Evolutionary conservation across 2,329 filamentous ascomycete genomes (phyloP), one percentile per base, ranked within the genome.

Genomic region (Macroventuria anomochaeta): DNA sequence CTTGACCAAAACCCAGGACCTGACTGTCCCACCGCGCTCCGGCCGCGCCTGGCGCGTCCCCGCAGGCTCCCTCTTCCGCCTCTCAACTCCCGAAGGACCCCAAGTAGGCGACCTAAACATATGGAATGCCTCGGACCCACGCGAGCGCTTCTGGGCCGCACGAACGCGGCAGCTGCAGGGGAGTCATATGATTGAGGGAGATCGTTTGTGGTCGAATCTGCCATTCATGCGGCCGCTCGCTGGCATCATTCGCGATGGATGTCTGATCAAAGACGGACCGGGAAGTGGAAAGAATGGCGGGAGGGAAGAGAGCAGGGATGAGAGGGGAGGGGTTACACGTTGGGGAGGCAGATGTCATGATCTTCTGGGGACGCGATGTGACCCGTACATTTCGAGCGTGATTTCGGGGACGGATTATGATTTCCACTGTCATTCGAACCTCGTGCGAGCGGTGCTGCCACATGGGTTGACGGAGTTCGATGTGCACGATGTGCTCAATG

Each of bases 71-170:
- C 82, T 95, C 51, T 84, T 90, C 55, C 84, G 86, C 12, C 86
- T 96, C 57, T 88, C 85, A 52, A 93, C 90, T 0, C 89, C 89
- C 0, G 79, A 87, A 48, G 91, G 91, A 0, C 85, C 91, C 0
- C 91, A 96, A 76, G 62, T 96, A 41, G 89, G 90, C 47, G 91
- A 95, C 65, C 77, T 95, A 15, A 96, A 96, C 72, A 82, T 95
- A 64, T 96, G 89, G 89, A 90, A 88, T 64, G 80, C 81, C 5
- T 77, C 86, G 58, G 92, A 95, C 72, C 88, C 90, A 0, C 84
- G 89, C 12, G 91, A 96, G 71, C 82, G 86, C 34, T 91, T 96
- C 78, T 96, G 90, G 91, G 90, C 91, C 1, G 81, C 85, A 1
- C 83, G 91, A 31, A 95, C 90, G 11, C 83, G 87, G 53, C 90